Evolutionary conservation across 768 basidiomycete genomes (phyloP).

Genomic region (Coprinellus aureogranulatus): DNA sequence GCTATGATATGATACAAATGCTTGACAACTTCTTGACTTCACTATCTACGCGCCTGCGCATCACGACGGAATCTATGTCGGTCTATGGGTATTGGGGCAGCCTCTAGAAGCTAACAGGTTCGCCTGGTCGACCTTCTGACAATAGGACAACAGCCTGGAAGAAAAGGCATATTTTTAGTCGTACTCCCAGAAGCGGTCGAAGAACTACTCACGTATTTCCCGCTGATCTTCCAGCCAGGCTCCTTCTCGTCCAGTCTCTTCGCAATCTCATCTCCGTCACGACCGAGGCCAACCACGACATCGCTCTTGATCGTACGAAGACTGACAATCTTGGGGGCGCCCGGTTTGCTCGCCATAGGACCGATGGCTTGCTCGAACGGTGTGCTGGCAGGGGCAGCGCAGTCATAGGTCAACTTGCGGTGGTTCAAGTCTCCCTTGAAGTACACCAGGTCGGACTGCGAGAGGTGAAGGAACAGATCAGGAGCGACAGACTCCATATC

Average conservation of each 20-base stretch:
- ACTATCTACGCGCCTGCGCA: no score
- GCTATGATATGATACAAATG: no score
- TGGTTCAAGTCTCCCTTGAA: constrained; percentile 97
- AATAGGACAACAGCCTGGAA: constrained; percentile 80
- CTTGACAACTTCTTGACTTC: no score
- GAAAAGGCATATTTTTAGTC: neutral
- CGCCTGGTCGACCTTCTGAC: constrained; percentile 85
- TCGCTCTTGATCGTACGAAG: constrained; percentile 93
- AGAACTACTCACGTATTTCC: constrained; percentile 76
- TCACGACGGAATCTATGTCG: no score
- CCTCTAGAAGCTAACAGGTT: constrained; percentile 70
- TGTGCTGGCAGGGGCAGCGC: constrained; percentile 80
- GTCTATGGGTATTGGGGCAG: no score
- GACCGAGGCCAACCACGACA: constrained; percentile 84
- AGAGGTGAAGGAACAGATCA: constrained; percentile 89
- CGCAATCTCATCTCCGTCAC: constrained; percentile 65
- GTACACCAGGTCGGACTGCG: constrained; percentile 83
- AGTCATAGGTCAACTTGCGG: constrained; percentile 86
- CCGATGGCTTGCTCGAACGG: constrained; percentile 91
- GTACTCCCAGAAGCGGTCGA: neutral
- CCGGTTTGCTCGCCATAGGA: constrained; percentile 86
- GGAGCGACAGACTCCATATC: constrained; percentile 80
- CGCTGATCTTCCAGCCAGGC: constrained; percentile 97
- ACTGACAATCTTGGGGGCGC: constrained; percentile 83
- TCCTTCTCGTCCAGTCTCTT: constrained; percentile 79